Evolutionary conservation across 257 asterid genomes (phyloP).

Genomic region (Plectranthus barbatus): DNA sequence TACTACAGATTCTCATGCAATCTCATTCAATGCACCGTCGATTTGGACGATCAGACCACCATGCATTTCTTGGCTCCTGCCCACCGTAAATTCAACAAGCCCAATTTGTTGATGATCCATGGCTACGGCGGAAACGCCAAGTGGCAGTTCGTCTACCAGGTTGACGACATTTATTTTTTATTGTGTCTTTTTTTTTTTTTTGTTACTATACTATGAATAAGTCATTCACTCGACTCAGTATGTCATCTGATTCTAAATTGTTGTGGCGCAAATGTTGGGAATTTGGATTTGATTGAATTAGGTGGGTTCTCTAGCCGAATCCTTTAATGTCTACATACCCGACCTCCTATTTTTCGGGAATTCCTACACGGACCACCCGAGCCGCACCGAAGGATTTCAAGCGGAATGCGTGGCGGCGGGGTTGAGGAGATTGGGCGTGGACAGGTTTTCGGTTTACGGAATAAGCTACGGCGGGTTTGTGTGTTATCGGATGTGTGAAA

Average conservation of each 20-base stretch:
- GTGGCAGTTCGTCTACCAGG: conserved; percentile 54
- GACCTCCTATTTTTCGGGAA: conserved; percentile 63
- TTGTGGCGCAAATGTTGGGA: neutral
- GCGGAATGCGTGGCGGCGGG: conserved; percentile 53
- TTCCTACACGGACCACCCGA: conserved; percentile 30
- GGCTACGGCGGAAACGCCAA: conserved; percentile 61
- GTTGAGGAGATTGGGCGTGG: conserved; percentile 45
- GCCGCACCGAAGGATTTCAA: conserved; percentile 45
- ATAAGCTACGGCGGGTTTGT: conserved; percentile 67
- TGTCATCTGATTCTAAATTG: neutral
- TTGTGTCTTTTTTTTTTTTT: too few species aligned
- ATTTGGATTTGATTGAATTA: neutral
- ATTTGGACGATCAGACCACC: conserved; percentile 52
- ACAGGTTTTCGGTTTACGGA: conserved; percentile 40
- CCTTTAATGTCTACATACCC: conserved; percentile 56
- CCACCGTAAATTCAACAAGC: conserved; percentile 37
- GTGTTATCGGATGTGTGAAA: conserved; percentile 51
- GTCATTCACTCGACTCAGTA: neutral
- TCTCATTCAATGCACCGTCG: conserved; percentile 38
- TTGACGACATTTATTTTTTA: neutral
- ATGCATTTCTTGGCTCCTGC: conserved; percentile 52
- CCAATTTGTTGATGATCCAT: conserved; percentile 55
- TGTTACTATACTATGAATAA: neutral
- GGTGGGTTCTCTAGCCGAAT: conserved; percentile 24
- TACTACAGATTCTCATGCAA: conserved; percentile 45